Percentiles rank a stretch among this genome's conserved stretches.
These are phyloP conservation scores for Xylariales sp. DNA, from an alignment of 2,329 filamentous ascomycete species.

Conservation along the genomic window DNA sequence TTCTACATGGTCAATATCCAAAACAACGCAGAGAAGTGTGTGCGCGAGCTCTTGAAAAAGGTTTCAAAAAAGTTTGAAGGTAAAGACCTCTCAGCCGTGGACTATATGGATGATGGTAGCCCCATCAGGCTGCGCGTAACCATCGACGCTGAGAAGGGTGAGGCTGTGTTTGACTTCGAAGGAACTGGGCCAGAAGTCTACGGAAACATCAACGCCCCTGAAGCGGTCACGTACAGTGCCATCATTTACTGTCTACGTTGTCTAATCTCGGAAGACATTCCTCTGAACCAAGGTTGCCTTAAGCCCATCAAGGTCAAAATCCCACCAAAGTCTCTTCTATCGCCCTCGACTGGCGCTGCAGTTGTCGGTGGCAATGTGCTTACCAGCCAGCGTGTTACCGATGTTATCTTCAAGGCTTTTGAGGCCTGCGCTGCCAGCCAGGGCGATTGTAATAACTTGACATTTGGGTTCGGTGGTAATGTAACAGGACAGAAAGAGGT, in stretches of 20 bases:
- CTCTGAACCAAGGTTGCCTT: slow-evolving; percentile 73
- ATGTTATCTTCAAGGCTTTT: slow-evolving; percentile 74
- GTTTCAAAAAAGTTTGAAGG: slow-evolving; percentile 64
- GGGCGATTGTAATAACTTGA: slow-evolving; percentile 74
- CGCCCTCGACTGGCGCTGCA: slow-evolving; percentile 66
- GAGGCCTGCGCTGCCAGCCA: slow-evolving; percentile 69
- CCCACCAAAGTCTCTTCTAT: slow-evolving; percentile 64
- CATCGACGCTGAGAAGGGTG: slow-evolving; percentile 67
- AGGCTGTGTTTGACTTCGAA: slow-evolving; percentile 70
- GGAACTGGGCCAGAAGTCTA: slow-evolving; percentile 73
- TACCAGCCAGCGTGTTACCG: slow-evolving; percentile 70
- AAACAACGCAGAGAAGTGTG: slow-evolving; percentile 66
- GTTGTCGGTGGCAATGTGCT: slow-evolving; percentile 76
- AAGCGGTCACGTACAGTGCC: slow-evolving; percentile 71
- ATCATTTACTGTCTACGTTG: slow-evolving; percentile 77
- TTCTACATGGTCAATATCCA: slow-evolving; percentile 78
- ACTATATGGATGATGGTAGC: slow-evolving; percentile 76
- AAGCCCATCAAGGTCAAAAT: slow-evolving; percentile 67
- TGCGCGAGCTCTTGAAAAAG: slow-evolving; percentile 63
- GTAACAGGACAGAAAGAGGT: slow-evolving; percentile 47
- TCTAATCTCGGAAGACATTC: slow-evolving; percentile 71
- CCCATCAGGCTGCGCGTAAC: slow-evolving; percentile 67
- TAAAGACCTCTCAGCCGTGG: slow-evolving; percentile 61
- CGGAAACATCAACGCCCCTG: slow-evolving; percentile 70
- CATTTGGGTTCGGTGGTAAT: slow-evolving; percentile 70